Conservation (phyloP, 1,139 yeast species). For the Sugiyamaella castrensis region DNA sequence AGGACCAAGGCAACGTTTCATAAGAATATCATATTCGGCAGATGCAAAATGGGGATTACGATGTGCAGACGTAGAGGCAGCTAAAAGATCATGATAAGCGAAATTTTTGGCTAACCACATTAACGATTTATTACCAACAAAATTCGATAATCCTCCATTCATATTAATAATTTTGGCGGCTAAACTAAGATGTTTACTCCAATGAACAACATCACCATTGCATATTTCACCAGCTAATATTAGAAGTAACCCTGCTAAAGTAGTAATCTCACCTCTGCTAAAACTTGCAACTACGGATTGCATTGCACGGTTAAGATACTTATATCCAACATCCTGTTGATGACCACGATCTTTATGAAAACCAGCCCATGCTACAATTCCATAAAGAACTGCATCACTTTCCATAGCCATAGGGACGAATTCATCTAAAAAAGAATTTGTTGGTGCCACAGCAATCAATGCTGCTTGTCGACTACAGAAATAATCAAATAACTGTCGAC, state of each 20-base stretch:
- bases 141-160: constrained; percentile 34
- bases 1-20: constrained; percentile 39
- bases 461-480: constrained; percentile 59
- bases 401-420: constrained; percentile 74
- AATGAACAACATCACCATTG: constrained; percentile 31
- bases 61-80: constrained; percentile 47
- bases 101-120: constrained; percentile 78
- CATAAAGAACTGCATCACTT: constrained; percentile 64
- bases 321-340: constrained; percentile 39
- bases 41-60: constrained; percentile 37
- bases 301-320: constrained; percentile 35
- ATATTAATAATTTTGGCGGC: constrained; percentile 31
- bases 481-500: constrained; percentile 56
- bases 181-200: constrained; percentile 30
- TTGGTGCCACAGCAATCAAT: constrained; percentile 63
- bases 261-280: constrained; percentile 35
- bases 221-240: constrained; percentile 41
- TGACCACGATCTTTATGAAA: constrained; percentile 50
- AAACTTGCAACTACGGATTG: constrained; percentile 25
- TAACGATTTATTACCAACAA: constrained; percentile 54
- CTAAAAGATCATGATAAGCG: constrained; percentile 75
- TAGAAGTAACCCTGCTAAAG: constrained; percentile 63
- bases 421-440: constrained; percentile 66
- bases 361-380: constrained; percentile 77
- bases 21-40: constrained; percentile 50